These are phyloP conservation scores for Bacidia gigantensis DNA, from an alignment of 495 filamentous ascomycete species.

Conservation along the genomic window DNA sequence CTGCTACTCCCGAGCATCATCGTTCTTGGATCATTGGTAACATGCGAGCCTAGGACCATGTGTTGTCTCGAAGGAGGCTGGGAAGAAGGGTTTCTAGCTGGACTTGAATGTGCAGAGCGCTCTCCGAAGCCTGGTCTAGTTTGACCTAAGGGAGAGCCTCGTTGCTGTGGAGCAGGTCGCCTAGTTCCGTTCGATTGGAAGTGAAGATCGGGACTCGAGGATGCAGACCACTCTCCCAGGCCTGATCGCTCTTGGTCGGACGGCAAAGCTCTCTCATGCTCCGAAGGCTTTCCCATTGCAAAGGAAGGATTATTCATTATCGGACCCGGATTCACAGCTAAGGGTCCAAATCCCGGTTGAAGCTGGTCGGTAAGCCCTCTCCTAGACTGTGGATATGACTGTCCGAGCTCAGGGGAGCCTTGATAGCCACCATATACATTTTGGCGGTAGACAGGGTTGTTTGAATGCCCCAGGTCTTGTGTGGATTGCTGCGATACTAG, in stretches of 20 bases:
- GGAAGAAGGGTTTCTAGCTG: background rate
- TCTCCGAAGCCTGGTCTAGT: background rate
- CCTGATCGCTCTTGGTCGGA: no score
- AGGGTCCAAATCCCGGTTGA: background rate
- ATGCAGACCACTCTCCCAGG: no score
- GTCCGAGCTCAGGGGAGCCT: background rate
- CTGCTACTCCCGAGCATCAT: no score
- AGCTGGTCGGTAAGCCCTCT: background rate
- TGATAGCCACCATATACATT: background rate
- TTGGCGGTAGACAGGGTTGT: background rate
- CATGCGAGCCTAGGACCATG: background rate
- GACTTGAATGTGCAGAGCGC: background rate
- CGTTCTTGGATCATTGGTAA: background rate
- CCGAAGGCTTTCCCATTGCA: no score
- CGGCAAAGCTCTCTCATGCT: background rate
- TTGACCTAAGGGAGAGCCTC: background rate
- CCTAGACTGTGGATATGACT: background rate
- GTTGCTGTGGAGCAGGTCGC: background rate
- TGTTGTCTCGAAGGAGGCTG: background rate
- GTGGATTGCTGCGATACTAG: background rate
- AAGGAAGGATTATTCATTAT: no score
- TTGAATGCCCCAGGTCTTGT: background rate
- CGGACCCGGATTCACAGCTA: no score
- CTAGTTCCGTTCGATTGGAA: background rate
- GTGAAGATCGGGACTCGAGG: no score